Evolutionary conservation across 1,284 basidiomycete genomes (phyloP), one percentile per base, ranked within the genome.

Genomic region (Earliella scabrosa): DNA sequence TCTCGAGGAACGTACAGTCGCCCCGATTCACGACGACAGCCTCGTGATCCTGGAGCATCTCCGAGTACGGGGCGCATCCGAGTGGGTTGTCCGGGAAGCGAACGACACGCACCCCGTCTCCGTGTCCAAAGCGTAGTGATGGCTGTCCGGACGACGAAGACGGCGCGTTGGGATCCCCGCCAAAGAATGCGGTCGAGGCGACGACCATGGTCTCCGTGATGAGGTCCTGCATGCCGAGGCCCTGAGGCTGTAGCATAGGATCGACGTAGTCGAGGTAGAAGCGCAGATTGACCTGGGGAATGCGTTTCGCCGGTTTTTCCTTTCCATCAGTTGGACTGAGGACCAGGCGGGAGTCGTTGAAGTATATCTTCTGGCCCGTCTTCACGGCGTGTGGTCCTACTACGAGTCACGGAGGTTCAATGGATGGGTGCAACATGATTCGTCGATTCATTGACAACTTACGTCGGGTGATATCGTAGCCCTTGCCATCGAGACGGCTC

Each of bases 381-480:
- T 87, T 82, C 39, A 95, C 88, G 26, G 85, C 77, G 65, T 95
- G 87, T 50, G 89, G 92, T 0, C 93, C 94, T 62, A 97, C 93
- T 95, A 54, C n/a, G 13, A 13, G 2, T 8, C 5, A 20, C n/a
- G n/a, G n/a, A n/a, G n/a, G n/a, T n/a, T n/a, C n/a, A n/a, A n/a
- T n/a, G n/a, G n/a, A n/a, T n/a, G n/a, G n/a, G n/a, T n/a, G n/a
- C n/a, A n/a, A n/a, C n/a, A n/a, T n/a, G n/a, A n/a, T n/a, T n/a
- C n/a, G n/a, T n/a, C n/a, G n/a, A n/a, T n/a, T n/a, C n/a, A n/a
- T n/a, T n/a, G n/a, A n/a, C n/a, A n/a, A 66, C 90, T 66, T 64
- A 94, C 93, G 77, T 75, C 85, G 91, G 18, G 88, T 81, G 39
- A 96, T 82, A 65, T 95, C 92, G 66, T 93, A 96, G 4, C 93